phyloP scores from a whole-genome alignment of 768 basidiomycete species.

The Russula ochroleuca region DNA sequence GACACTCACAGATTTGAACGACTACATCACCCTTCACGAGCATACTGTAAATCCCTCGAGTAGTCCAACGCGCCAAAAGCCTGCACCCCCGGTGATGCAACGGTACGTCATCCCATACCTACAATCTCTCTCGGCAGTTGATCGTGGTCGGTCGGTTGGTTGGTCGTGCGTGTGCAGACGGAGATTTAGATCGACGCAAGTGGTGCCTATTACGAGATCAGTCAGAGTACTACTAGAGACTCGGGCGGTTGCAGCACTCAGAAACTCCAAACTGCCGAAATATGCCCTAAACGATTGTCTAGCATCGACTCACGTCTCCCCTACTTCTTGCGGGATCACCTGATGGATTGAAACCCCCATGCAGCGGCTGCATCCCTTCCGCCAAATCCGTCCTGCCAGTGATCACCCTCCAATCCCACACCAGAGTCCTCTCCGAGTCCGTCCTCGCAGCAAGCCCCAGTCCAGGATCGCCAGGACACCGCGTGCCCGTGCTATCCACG shows the following conservation, averaged over 20 bases:
- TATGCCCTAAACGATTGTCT: conserved; percentile 96
- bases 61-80: conserved; percentile 41
- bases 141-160: conserved; percentile 30
- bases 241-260: conserved; percentile 34
- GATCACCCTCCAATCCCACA: conserved; percentile 93
- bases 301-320: conserved; percentile 45
- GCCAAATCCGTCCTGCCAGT: conserved; percentile 98
- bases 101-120: conserved; percentile 32
- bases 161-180: conserved; percentile 56
- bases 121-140: conserved; percentile 14
- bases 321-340: neutral
- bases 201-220: conserved; percentile 86
- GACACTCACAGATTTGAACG: conserved; percentile 93
- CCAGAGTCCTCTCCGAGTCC: conserved; percentile 82
- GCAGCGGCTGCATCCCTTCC: conserved; percentile 95
- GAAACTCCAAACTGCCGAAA: conserved; percentile 90
- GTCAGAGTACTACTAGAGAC: conserved; percentile 25
- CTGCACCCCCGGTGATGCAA: conserved; percentile 41
- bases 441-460: conserved; percentile 60
- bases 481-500: conserved; percentile 72
- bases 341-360: neutral
- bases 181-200: conserved; percentile 84
- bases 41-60: conserved; percentile 93
- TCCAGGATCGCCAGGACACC: conserved; percentile 39
- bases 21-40: conserved; percentile 94